phyloP scores from a whole-genome alignment of 179 eudicot genomes.

The Gypsophila paniculata region DNA sequence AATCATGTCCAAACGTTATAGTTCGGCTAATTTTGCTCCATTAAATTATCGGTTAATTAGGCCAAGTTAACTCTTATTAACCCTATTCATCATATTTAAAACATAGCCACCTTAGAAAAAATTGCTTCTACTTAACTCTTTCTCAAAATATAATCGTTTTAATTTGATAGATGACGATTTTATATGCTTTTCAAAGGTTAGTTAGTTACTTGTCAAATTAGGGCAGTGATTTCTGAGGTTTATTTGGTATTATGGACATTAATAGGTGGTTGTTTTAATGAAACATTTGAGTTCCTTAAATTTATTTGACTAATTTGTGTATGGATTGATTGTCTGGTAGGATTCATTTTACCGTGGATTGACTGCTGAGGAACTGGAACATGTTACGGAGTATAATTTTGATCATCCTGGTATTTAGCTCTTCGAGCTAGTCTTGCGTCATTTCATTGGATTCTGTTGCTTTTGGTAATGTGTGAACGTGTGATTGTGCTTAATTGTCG shows the following conservation, averaged over 20 bases:
- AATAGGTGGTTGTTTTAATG: not conserved
- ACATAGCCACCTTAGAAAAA: too few species aligned
- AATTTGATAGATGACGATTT: not conserved
- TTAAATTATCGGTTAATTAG: too few species aligned
- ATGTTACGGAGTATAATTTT: conserved; percentile 79
- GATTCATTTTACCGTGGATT: conserved; percentile 90
- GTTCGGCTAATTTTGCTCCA: too few species aligned
- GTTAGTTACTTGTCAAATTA: not conserved
- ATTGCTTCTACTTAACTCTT: too few species aligned
- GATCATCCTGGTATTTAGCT: conserved; percentile 75
- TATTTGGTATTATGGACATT: not conserved
- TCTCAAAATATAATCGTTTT: too few species aligned
- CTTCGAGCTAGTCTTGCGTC: not conserved
- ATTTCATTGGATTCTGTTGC: not conserved
- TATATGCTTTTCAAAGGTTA: too few species aligned
- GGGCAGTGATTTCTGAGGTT: not conserved
- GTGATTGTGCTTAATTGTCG: conserved; percentile 21
- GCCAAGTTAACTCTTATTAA: too few species aligned
- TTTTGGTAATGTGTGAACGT: conserved; percentile 9
- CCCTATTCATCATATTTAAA: too few species aligned
- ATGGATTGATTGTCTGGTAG: conserved; percentile 27
- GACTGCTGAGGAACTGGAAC: conserved; percentile 61
- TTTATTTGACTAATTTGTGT: not conserved
- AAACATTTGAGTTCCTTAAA: not conserved
- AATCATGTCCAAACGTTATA: too few species aligned